Evolutionary conservation across 2,329 filamentous ascomycete genomes (phyloP).

Genomic region (Leptographium lundbergii): DNA sequence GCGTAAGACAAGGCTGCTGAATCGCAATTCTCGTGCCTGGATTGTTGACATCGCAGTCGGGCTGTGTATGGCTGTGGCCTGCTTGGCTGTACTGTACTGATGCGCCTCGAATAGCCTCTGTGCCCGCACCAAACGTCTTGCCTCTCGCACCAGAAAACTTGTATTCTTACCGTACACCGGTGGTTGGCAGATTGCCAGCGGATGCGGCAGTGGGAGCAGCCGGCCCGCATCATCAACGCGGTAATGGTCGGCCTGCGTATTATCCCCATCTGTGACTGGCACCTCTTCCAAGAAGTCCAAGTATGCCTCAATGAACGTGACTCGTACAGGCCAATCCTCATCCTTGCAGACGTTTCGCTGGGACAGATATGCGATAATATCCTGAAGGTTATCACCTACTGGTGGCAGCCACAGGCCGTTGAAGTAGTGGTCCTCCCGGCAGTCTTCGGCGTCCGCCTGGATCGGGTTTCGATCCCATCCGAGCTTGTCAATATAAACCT

Average conservation of each 20-base stretch:
- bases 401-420: constrained; percentile 17
- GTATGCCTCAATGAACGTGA: constrained; percentile 25
- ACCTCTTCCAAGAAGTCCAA: constrained; percentile 21
- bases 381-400: constrained; percentile 18
- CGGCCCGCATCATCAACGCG: neutral
- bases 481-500: neutral
- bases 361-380: constrained; percentile 31
- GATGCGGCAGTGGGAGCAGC: neutral
- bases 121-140: neutral
- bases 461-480: neutral
- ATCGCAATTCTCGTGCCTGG: neutral
- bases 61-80: neutral
- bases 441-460: constrained; percentile 1
- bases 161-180: neutral
- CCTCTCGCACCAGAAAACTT: neutral
- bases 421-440: constrained; percentile 3
- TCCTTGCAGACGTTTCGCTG: constrained; percentile 34
- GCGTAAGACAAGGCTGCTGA: neutral
- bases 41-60: neutral
- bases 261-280: neutral
- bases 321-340: constrained; percentile 24
- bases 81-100: neutral
- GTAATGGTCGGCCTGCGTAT: neutral
- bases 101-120: neutral
- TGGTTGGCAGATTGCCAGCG: neutral